Base-by-base conservation (phyloP, 1,284 basidiomycete species). In the Malassezia pachydermatis region DNA sequence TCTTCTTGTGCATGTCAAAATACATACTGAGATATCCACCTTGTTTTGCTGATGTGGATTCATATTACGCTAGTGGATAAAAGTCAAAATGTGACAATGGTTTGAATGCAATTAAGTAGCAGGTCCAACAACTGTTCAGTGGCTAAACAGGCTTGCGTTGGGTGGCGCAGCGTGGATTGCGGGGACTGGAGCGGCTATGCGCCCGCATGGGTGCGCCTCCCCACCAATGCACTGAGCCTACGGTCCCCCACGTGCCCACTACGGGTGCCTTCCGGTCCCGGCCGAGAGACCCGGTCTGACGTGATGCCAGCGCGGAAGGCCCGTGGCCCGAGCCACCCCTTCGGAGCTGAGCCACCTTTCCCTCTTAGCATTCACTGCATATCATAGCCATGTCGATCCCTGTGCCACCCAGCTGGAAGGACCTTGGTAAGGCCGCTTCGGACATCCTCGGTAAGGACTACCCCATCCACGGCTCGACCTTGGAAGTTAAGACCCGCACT, bases 361-460 rank as follows among this genome's bases (percentile, higher is more conserved):
- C 17, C 27, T 17, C 39, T 17, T 41, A 25, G 39, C 39, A 41
- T 41, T 41, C 16, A 32, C 30, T 34, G 28, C 17, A 19, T 22
- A 16, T n/a, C 29, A 24, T n/a, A 11, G 20, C n/a, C 17, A 44
- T 44, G 42, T 44, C 42, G 42, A 44, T 36, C 34, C 62, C 67
- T 48, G 64, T 70, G 47, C 67, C 67, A 44, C 67, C 67, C 38
- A 63, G 60, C 44, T 70, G 65, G 65, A 70, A 70, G 62, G 67
- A 70, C 54, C 60, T 70, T 49, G 92, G 90, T 49, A 62, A 69
- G 82, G 89, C 88, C 64, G 88, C 89, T 75, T 86, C 83, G 72
- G 92, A 98, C 80, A 78, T 96, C 62, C 79, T 98, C 65, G 78
- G 79, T 75, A 90, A 86, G 79, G 94, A 98, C 79, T 95, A 84